These are phyloP conservation scores for Zizania palustris DNA, from an alignment of 202 grass and related monocot species.

Conservation along the genomic window DNA sequence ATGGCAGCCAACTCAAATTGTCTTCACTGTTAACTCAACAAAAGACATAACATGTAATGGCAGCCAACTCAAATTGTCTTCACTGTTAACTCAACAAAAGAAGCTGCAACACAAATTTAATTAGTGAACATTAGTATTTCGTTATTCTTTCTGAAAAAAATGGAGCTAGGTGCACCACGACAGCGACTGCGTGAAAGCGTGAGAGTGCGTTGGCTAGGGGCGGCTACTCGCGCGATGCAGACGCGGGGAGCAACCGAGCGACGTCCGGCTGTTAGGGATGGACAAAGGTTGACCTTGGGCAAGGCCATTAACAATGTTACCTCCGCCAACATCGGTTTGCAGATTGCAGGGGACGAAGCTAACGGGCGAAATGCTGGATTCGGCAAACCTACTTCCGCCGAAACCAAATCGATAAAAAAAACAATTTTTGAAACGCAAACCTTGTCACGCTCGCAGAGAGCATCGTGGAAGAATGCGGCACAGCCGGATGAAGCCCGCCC, in stretches of 20 bases:
- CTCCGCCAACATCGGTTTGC: neutral
- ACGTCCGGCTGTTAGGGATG: too few species aligned
- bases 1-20: neutral
- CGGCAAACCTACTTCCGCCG: neutral
- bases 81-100: neutral
- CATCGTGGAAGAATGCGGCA: neutral
- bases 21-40: slow-evolving; percentile 13
- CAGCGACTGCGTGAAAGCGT: neutral
- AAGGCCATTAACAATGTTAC: neutral
- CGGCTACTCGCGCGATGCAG: too few species aligned
- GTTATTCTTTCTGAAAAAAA: neutral
- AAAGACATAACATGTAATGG: slow-evolving; percentile 14
- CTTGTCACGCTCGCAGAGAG: neutral
- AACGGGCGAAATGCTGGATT: neutral
- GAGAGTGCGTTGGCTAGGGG: too few species aligned
- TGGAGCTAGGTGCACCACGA: neutral
- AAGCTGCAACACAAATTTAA: slow-evolving; percentile 33
- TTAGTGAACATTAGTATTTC: slow-evolving; percentile 15
- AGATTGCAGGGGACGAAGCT: neutral
- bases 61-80: slow-evolving; percentile 15
- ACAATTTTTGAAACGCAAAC: neutral
- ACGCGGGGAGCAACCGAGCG: too few species aligned
- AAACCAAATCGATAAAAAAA: neutral
- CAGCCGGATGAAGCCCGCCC: too few species aligned
- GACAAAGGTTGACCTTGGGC: too few species aligned